Evolutionary conservation across 1,139 yeast species (phyloP).

Genomic region (Magnusiomyces tetraspermus): DNA sequence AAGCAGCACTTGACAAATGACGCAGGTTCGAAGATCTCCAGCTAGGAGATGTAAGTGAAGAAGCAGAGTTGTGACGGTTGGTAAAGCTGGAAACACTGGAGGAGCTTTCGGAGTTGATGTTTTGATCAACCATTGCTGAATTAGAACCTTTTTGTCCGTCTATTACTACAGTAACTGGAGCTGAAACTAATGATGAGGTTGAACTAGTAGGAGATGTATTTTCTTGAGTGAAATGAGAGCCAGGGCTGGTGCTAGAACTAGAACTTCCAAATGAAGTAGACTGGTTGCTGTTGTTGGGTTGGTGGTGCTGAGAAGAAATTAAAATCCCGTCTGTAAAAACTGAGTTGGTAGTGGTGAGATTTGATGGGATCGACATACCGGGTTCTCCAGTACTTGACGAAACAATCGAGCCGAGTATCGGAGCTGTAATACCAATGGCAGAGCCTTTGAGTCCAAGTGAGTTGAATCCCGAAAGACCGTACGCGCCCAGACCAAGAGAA

Average conservation of each 20-base stretch:
- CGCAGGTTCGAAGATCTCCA: not conserved
- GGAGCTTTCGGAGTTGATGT: not conserved
- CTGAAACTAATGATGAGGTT: not conserved
- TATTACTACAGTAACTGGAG: not conserved
- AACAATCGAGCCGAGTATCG: not conserved
- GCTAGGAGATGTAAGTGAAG: not conserved
- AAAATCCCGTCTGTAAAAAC: not conserved
- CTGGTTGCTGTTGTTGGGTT: not conserved
- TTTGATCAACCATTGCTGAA: not conserved
- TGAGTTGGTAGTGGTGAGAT: not conserved
- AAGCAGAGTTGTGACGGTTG: not conserved
- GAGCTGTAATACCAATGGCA: not conserved
- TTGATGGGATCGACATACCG: not conserved
- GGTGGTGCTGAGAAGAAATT: not conserved
- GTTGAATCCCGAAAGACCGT: not conserved
- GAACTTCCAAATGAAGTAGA: not conserved
- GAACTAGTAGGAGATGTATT: not conserved
- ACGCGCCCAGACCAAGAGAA: not conserved
- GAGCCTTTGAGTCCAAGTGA: not conserved
- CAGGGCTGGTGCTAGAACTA: not conserved
- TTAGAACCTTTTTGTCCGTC: not conserved
- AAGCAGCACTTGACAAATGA: not conserved
- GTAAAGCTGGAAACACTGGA: not conserved
- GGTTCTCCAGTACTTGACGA: not conserved
- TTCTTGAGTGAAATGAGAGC: slow-evolving; percentile 1